A percentile compares a stretch with the other conserved stretches of the same genome.
Conservation (phyloP, 805 yeast species). For the Candida incommunis region DNA sequence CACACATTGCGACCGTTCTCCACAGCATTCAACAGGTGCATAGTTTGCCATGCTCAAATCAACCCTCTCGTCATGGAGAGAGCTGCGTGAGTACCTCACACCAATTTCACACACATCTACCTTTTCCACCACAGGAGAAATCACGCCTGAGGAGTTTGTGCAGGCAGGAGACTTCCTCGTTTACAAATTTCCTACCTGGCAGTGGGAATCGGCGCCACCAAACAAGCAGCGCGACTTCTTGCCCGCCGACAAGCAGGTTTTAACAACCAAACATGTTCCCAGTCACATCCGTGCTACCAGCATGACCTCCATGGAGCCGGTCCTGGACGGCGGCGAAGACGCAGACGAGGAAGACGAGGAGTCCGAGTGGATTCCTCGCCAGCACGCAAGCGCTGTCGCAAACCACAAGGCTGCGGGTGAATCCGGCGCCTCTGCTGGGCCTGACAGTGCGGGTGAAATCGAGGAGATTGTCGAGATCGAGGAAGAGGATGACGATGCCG, state of each 20-base stretch:
- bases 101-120: conserved; percentile 83
- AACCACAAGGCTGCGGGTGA: too few species aligned
- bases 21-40: too few species aligned
- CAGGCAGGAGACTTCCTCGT: conserved; percentile 87
- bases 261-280: conserved; percentile 85
- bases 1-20: too few species aligned
- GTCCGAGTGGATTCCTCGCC: conserved; percentile 1
- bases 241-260: conserved; percentile 75
- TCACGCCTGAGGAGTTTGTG: conserved; percentile 92
- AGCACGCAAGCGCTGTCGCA: neutral
- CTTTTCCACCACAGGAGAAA: conserved; percentile 74
- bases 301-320: conserved; percentile 25
- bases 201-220: conserved; percentile 55
- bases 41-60: conserved; percentile 52
- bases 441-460: conserved; percentile 4
- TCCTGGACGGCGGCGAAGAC: conserved; percentile 20
- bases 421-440: too few species aligned
- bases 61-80: conserved; percentile 43
- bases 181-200: conserved; percentile 93
- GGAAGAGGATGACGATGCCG: conserved; percentile 29
- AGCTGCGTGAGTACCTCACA: conserved; percentile 78
- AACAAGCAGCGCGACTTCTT: conserved; percentile 50
- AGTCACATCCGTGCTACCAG: conserved; percentile 57
- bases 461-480: conserved; percentile 24
- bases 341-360: conserved; percentile 32